These are phyloP conservation scores for Epichloe festucae DNA, from an alignment of 2,329 filamentous ascomycete species.

Conservation along the genomic window DNA sequence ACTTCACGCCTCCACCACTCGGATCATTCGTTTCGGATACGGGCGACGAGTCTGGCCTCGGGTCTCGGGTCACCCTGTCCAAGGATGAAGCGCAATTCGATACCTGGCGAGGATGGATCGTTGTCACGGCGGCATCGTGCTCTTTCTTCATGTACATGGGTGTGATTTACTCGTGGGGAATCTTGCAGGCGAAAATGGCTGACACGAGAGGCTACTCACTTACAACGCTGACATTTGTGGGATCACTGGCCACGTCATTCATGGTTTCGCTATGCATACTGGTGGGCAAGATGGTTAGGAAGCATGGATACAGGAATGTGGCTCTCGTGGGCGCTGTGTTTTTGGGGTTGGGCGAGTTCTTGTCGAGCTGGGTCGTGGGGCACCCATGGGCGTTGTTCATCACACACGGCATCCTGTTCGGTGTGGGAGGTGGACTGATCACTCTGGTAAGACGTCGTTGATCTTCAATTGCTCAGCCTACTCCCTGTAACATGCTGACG, in stretches of 20 bases:
- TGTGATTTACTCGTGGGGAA: conserved; percentile 17
- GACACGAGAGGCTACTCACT: conserved; percentile 11
- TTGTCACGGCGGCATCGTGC: conserved; percentile 13
- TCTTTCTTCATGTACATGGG: conserved; percentile 17
- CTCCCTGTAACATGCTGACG: background rate
- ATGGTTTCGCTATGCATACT: conserved; percentile 15
- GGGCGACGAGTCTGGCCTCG: background rate
- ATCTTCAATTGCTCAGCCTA: background rate
- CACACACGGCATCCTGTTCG: conserved; percentile 15
- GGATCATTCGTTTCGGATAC: background rate
- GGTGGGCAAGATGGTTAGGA: conserved; percentile 12
- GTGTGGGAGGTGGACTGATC: conserved; percentile 14
- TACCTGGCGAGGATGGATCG: conserved; percentile 13
- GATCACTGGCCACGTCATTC: conserved; percentile 16
- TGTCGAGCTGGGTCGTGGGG: conserved; percentile 14
- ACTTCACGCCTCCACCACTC: background rate
- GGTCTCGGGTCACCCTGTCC: conserved; percentile 8
- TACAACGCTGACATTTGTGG: conserved; percentile 16
- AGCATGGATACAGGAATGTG: conserved; percentile 11
- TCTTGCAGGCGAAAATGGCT: conserved; percentile 14
- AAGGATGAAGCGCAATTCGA: conserved; percentile 13
- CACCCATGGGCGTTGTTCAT: conserved; percentile 13
- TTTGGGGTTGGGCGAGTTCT: conserved; percentile 15
- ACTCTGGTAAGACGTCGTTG: conserved; percentile 10
- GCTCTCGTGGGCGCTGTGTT: conserved; percentile 13